Percentiles rank a stretch among this genome's conserved stretches.
These are phyloP conservation scores for Naganishia vaughanmartiniae DNA, from an alignment of 768 basidiomycete species.

Conservation along the genomic window DNA sequence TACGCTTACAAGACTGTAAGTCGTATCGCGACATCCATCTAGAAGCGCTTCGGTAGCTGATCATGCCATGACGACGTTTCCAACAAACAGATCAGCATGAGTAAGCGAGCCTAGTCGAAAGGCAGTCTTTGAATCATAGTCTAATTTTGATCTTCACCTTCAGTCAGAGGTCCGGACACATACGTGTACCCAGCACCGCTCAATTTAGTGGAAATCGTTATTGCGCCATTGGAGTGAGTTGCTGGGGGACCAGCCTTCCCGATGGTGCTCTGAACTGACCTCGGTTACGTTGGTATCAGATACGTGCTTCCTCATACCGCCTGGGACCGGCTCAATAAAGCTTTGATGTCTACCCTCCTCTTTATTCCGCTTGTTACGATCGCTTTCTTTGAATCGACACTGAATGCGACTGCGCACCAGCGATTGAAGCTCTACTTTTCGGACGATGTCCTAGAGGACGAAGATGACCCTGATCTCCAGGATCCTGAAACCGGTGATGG, in stretches of 20 bases:
- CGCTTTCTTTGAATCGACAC: constrained; percentile 70
- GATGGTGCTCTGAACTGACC: constrained; percentile 27
- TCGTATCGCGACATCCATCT: neutral
- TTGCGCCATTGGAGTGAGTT: constrained; percentile 82
- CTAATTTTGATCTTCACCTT: no score
- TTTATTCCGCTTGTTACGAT: constrained; percentile 72
- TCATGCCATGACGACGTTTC: neutral
- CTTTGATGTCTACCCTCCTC: constrained; percentile 76
- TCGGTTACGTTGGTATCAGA: constrained; percentile 40
- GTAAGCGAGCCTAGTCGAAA: constrained; percentile 34
- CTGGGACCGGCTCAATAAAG: constrained; percentile 76
- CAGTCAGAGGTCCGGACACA: constrained; percentile 50
- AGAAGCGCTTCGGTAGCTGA: neutral
- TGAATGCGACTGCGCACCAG: constrained; percentile 47
- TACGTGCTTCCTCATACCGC: constrained; percentile 55
- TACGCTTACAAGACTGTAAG: constrained; percentile 79
- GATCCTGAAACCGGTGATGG: constrained; percentile 72
- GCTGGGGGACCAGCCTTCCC: neutral
- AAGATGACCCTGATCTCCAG: constrained; percentile 57
- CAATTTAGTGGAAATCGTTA: constrained; percentile 75
- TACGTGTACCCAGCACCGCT: constrained; percentile 80
- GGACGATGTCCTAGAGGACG: constrained; percentile 41
- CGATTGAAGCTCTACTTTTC: constrained; percentile 35
- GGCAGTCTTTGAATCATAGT: no score
- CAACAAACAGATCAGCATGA: constrained; percentile 38